Conservation (phyloP, 192 early-diverging fungal genomes). For the Geranomyces michiganensis region DNA sequence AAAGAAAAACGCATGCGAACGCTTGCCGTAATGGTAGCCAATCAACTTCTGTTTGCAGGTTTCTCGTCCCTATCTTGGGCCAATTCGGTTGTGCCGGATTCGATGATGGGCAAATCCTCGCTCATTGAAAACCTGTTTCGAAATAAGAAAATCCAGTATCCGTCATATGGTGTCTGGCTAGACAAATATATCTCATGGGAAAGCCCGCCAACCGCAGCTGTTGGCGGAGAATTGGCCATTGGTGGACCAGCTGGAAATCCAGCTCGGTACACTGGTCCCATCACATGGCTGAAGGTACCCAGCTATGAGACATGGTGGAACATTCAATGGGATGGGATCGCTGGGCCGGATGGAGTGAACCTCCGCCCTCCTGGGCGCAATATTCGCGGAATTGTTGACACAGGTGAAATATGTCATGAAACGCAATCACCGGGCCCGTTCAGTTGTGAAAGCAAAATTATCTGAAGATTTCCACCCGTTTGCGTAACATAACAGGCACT, state of each 20-base stretch:
- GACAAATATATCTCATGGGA: constrained; percentile 17
- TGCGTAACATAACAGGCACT: constrained; percentile 20
- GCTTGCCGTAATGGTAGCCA: background rate
- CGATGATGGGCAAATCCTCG: constrained; percentile 19
- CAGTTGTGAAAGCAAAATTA: background rate
- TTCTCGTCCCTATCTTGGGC: constrained; percentile 38
- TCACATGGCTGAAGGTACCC: constrained; percentile 34
- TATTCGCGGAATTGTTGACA: constrained; percentile 28
- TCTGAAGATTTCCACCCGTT: background rate
- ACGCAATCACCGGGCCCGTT: too few species aligned
- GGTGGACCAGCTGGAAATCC: constrained; percentile 24
- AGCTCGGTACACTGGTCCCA: constrained; percentile 30
- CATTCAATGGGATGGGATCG: constrained; percentile 21
- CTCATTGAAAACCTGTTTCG: constrained; percentile 33
- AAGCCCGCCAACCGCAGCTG: background rate
- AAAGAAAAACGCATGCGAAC: background rate
- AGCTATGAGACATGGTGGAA: constrained; percentile 30
- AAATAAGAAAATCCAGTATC: background rate
- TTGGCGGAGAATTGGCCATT: constrained; percentile 28
- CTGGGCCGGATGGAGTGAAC: constrained; percentile 24
- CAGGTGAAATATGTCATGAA: background rate
- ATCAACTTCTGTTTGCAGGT: constrained; percentile 16
- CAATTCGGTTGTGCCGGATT: constrained; percentile 22
- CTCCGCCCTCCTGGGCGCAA: constrained; percentile 16
- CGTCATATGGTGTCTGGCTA: constrained; percentile 31